Conservation (phyloP, 768 basidiomycete species). For the Aureoboletus auriporus region DNA sequence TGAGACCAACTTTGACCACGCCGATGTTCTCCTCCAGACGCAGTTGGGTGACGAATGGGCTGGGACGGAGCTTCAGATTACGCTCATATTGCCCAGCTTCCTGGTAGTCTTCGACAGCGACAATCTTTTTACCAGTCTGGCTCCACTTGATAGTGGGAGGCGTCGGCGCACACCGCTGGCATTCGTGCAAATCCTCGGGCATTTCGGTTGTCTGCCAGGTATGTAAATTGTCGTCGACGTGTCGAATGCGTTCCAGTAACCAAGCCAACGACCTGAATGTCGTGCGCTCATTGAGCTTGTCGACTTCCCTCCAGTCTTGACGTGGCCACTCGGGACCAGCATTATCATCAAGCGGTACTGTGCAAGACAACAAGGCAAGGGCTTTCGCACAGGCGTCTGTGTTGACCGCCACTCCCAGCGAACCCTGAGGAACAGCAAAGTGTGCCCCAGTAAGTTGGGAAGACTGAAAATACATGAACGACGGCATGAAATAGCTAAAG, state of each 20-base stretch:
- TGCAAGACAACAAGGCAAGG: conserved; percentile 73
- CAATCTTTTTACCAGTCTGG: conserved; percentile 50
- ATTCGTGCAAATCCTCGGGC: conserved; percentile 46
- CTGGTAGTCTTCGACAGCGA: conserved; percentile 76
- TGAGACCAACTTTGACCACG: conserved; percentile 79
- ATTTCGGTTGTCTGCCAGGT: conserved; percentile 62
- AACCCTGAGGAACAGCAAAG: conserved; percentile 60
- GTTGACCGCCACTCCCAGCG: conserved; percentile 47
- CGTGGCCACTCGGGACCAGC: conserved; percentile 78
- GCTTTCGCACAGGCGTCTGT: conserved; percentile 70
- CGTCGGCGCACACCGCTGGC: conserved; percentile 78
- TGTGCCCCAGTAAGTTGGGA: conserved; percentile 49
- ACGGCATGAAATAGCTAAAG: neutral
- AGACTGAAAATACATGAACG: conserved; percentile 38
- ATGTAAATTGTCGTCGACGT: conserved; percentile 60
- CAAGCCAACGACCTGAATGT: conserved; percentile 82
- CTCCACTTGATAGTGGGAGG: conserved; percentile 77
- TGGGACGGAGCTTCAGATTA: conserved; percentile 79
- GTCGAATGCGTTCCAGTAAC: conserved; percentile 80
- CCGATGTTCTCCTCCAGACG: conserved; percentile 62
- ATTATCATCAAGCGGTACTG: conserved; percentile 64
- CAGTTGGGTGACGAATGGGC: conserved; percentile 82
- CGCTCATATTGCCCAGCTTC: conserved; percentile 90
- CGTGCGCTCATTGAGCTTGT: conserved; percentile 79
- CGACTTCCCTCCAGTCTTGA: conserved; percentile 72